Percentiles rank a stretch among this genome's conserved stretches.
Conservation (phyloP, 2,329 filamentous ascomycete genomes). For the Pyricularia grisea region DNA sequence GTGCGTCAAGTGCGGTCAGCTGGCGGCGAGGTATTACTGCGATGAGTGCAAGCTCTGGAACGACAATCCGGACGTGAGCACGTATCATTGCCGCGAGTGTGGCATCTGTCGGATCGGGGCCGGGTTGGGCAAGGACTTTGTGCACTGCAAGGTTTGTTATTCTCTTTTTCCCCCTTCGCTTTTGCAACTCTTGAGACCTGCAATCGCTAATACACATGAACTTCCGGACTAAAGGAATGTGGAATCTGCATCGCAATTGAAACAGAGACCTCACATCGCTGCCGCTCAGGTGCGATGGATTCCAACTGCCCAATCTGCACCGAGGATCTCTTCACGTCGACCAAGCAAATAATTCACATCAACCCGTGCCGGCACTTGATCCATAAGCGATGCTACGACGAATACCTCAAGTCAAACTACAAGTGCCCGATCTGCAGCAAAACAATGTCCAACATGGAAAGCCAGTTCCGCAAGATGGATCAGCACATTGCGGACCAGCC, state of each 20-base stretch:
- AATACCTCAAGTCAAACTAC: constrained; percentile 84
- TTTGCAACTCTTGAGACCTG: neutral
- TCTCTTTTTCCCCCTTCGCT: neutral
- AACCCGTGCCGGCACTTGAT: constrained; percentile 84
- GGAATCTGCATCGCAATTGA: constrained; percentile 90
- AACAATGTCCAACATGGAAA: constrained; percentile 95
- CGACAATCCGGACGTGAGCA: constrained; percentile 79
- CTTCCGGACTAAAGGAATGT: constrained; percentile 52
- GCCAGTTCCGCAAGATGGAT: constrained; percentile 85
- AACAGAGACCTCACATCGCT: constrained; percentile 77
- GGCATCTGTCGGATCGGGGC: constrained; percentile 88
- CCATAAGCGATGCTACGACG: constrained; percentile 78
- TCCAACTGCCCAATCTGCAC: constrained; percentile 96
- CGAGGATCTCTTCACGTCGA: constrained; percentile 92
- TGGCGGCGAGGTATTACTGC: constrained; percentile 85
- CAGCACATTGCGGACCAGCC: constrained; percentile 80
- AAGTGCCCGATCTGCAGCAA: constrained; percentile 96
- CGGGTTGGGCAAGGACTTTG: constrained; percentile 91
- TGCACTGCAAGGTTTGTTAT: constrained; percentile 80
- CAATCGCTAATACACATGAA: neutral
- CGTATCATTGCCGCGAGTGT: constrained; percentile 94
- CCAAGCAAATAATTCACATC: constrained; percentile 85
- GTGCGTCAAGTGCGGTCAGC: constrained; percentile 67
- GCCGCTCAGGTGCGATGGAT: constrained; percentile 88
- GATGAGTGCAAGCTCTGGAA: constrained; percentile 95